phyloP scores from a whole-genome alignment of 2,329 filamentous ascomycete genomes.

The Fusarium tuaranense region DNA sequence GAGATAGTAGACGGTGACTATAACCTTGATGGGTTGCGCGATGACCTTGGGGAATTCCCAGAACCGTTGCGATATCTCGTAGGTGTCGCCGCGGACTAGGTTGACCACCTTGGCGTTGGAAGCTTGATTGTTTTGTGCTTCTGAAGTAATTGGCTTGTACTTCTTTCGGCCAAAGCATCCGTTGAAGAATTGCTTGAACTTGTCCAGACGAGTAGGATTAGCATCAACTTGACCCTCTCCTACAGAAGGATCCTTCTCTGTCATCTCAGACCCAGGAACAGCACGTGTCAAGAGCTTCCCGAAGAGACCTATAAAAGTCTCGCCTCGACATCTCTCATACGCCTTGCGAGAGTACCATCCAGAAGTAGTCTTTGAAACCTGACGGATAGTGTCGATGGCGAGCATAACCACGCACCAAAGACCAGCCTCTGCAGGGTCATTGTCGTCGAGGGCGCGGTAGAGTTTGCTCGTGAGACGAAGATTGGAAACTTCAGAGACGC shows the following conservation, averaged over 20 bases:
- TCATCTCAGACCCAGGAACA: conserved; percentile 53
- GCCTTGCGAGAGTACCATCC: conserved; percentile 87
- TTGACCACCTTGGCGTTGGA: conserved; percentile 94
- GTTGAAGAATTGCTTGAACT: conserved; percentile 28
- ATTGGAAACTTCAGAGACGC: conserved; percentile 52
- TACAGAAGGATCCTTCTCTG: conserved; percentile 48
- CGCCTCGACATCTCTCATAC: conserved; percentile 86
- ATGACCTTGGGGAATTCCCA: conserved; percentile 88
- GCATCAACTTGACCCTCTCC: not conserved
- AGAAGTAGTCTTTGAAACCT: conserved; percentile 51
- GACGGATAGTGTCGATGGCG: conserved; percentile 47
- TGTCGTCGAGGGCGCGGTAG: conserved; percentile 49
- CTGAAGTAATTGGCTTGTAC: not conserved
- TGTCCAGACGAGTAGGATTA: not conserved
- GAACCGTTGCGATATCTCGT: conserved; percentile 84
- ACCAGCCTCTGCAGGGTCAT: conserved; percentile 45
- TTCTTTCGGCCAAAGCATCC: conserved; percentile 37
- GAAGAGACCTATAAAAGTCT: conserved; percentile 60
- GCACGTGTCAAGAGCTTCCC: conserved; percentile 53
- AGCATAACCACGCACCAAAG: conserved; percentile 55
- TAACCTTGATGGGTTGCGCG: conserved; percentile 80
- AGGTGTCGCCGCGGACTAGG: conserved; percentile 84
- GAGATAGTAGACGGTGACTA: conserved; percentile 72
- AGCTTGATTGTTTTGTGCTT: conserved; percentile 64
- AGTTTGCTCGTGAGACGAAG: conserved; percentile 53